phyloP scores from a whole-genome alignment of 495 filamentous ascomycete genomes.

The Xylaria palmicola region DNA sequence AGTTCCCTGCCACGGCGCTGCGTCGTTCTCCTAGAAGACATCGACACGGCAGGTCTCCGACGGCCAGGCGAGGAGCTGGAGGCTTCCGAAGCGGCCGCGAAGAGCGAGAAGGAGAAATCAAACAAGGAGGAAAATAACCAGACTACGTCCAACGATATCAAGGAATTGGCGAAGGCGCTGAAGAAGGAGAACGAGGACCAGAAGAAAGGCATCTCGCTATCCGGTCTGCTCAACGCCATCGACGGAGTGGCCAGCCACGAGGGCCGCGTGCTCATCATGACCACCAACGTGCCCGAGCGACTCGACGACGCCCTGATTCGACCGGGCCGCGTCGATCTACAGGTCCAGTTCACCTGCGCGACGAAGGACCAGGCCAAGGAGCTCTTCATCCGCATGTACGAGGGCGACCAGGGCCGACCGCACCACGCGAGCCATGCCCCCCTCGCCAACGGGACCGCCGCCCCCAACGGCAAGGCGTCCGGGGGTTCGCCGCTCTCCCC shows the following conservation, averaged over 20 bases:
- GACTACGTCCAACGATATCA: slow-evolving; percentile 25
- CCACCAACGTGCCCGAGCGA: slow-evolving; percentile 73
- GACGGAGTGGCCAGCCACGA: slow-evolving; percentile 82
- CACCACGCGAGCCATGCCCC: neutral
- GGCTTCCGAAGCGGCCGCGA: slow-evolving; percentile 7
- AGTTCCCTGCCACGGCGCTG: slow-evolving; percentile 61
- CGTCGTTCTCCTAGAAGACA: slow-evolving; percentile 70
- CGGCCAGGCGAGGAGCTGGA: slow-evolving; percentile 38
- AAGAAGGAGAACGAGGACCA: slow-evolving; percentile 32
- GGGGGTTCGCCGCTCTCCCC: neutral
- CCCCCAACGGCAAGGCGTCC: neutral
- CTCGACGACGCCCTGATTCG: slow-evolving; percentile 75
- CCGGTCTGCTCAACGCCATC: slow-evolving; percentile 78
- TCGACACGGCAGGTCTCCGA: slow-evolving; percentile 65
- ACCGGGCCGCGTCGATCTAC: slow-evolving; percentile 72
- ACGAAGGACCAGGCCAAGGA: slow-evolving; percentile 60
- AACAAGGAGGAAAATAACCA: slow-evolving; percentile 9
- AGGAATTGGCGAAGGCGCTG: slow-evolving; percentile 36
- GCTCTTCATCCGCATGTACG: slow-evolving; percentile 73
- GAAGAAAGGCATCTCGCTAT: slow-evolving; percentile 61
- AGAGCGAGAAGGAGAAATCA: slow-evolving; percentile 12
- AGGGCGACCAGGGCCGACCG: slow-evolving; percentile 33
- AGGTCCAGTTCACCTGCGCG: slow-evolving; percentile 68
- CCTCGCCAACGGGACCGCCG: neutral
- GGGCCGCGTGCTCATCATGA: slow-evolving; percentile 80